phyloP scores from a whole-genome alignment of 371 early-diverging fungal species.

The Mortierella sp. region DNA sequence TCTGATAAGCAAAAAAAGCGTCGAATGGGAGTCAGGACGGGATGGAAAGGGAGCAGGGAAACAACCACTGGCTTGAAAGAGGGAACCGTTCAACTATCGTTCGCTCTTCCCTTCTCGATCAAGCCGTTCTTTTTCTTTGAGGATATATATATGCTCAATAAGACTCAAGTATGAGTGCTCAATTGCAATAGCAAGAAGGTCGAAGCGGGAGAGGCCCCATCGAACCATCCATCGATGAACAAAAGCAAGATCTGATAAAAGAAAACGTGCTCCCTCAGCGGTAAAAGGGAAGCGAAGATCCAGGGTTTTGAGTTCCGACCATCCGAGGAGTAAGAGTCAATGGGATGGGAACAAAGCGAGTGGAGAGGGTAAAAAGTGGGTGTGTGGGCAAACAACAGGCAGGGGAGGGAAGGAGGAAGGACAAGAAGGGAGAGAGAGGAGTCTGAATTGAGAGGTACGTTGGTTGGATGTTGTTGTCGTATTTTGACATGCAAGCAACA shows the following conservation, averaged over 20 bases:
- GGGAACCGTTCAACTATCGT: background rate
- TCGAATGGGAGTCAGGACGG: background rate
- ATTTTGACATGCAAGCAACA: background rate
- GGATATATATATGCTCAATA: background rate
- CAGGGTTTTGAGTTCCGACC: slow-evolving; percentile 4
- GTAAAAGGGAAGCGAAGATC: background rate
- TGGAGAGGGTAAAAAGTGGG: background rate
- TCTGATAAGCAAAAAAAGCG: background rate
- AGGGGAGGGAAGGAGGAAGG: no score
- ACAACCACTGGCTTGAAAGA: background rate
- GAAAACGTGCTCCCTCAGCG: background rate
- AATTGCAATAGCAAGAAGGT: background rate
- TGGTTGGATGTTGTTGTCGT: background rate
- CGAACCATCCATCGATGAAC: background rate
- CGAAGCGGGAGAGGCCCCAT: background rate
- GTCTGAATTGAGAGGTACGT: slow-evolving; percentile 6
- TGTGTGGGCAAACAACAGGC: background rate
- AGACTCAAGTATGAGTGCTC: background rate
- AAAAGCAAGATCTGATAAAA: slow-evolving; percentile 2
- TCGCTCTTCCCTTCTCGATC: background rate
- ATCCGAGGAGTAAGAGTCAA: background rate
- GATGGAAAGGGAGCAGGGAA: background rate
- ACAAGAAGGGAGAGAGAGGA: background rate
- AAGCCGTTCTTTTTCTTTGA: background rate
- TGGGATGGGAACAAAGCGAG: background rate